phyloP scores from a whole-genome alignment of 306 rosid genomes.

The Ormosia semicastrata region DNA sequence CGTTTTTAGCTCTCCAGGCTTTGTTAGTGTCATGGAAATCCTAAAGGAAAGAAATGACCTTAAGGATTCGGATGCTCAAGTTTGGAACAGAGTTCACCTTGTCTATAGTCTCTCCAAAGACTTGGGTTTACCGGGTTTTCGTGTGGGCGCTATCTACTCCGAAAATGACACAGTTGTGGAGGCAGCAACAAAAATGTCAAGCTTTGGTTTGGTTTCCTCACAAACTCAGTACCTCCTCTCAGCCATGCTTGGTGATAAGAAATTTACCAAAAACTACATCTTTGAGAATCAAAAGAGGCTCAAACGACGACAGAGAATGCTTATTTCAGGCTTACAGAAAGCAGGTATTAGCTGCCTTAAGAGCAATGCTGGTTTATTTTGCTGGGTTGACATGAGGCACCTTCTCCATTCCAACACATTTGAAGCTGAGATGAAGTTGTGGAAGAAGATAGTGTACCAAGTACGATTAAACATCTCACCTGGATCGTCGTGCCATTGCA shows the following conservation, averaged over 20 bases:
- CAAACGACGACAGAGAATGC: constrained; percentile 49
- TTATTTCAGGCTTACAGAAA: constrained; percentile 50
- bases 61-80: not conserved
- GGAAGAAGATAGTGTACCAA: constrained; percentile 71
- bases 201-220: constrained; percentile 80
- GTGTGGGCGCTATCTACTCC: constrained; percentile 81
- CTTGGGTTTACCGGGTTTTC: constrained; percentile 84
- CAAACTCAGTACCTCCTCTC: constrained; percentile 83
- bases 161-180: constrained; percentile 57
- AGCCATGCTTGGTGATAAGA: constrained; percentile 70
- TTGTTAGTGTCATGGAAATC: constrained; percentile 68
- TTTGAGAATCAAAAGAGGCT: constrained; percentile 67
- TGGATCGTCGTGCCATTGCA: constrained; percentile 79
- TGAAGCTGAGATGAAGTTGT: constrained; percentile 78
- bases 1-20: constrained; percentile 60
- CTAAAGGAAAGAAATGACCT: constrained; percentile 47
- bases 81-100: constrained; percentile 58
- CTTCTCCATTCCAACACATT: constrained; percentile 59
- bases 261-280: constrained; percentile 60
- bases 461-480: constrained; percentile 77
- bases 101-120: constrained; percentile 87
- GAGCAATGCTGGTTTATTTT: constrained; percentile 76
- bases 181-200: constrained; percentile 84
- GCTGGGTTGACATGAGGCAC: constrained; percentile 87
- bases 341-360: constrained; percentile 59